Evolutionary conservation across 176 grass and related monocot genomes (phyloP).

Genomic region (Triticum monococcum): DNA sequence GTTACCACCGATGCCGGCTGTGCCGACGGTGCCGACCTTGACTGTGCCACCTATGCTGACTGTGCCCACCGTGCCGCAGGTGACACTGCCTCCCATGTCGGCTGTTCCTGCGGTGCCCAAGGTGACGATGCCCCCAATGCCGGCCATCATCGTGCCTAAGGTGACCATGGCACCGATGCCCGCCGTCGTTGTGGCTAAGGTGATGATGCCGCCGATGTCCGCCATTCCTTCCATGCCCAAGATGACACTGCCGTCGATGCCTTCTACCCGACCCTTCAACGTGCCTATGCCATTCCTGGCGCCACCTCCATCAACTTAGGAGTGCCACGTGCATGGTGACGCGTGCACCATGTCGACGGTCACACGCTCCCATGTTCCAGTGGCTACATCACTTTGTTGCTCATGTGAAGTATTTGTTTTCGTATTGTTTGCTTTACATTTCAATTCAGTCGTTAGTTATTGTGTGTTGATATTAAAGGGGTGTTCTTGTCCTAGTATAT

Average conservation of each 20-base stretch:
- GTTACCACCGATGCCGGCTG: background rate
- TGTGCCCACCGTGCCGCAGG: background rate
- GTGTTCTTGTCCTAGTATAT: background rate
- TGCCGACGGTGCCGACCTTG: no score
- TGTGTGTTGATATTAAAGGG: no score
- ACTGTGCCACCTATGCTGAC: background rate
- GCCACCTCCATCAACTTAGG: constrained; percentile 21
- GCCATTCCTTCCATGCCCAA: background rate
- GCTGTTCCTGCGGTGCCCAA: background rate
- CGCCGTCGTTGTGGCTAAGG: background rate
- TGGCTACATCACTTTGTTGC: no score
- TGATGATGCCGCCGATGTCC: background rate
- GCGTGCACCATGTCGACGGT: no score
- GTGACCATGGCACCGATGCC: background rate
- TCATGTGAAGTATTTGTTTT: no score
- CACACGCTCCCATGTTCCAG: no score
- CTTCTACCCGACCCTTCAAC: constrained; percentile 10
- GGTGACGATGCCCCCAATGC: background rate
- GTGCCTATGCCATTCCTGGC: constrained; percentile 15
- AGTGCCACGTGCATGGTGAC: no score
- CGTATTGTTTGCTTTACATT: no score
- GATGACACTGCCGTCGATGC: background rate
- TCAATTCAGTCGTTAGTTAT: no score
- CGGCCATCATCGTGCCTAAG: background rate
- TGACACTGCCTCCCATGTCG: background rate